Conservation (phyloP, 192 early-diverging fungal genomes). For the Podila epigama region DNA sequence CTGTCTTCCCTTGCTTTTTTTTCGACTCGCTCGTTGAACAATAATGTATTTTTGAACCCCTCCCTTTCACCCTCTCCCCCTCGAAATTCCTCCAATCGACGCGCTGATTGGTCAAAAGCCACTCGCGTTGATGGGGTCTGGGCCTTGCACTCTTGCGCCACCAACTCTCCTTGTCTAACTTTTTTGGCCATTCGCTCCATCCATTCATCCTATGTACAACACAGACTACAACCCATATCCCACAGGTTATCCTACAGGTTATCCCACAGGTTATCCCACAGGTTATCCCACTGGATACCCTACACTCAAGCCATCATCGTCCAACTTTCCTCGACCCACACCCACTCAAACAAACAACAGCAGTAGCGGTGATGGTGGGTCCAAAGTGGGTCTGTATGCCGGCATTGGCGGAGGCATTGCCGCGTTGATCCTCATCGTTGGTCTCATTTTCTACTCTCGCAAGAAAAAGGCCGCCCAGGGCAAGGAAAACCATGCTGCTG, state of each 20-base stretch:
- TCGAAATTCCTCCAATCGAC: too few species aligned
- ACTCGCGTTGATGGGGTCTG: too few species aligned
- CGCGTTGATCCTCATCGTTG: constrained; percentile 10
- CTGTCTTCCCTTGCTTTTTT: not conserved
- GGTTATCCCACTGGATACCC: not conserved
- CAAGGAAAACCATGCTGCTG: not conserved
- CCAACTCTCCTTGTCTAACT: too few species aligned
- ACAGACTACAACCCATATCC: not conserved
- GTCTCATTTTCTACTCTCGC: constrained; percentile 21
- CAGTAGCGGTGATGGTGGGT: not conserved
- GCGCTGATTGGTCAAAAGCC: too few species aligned
- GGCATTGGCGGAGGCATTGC: constrained; percentile 28
- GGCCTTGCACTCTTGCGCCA: too few species aligned
- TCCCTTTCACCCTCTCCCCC: not conserved
- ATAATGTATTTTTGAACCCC: not conserved
- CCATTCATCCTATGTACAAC: not conserved
- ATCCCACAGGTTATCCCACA: not conserved
- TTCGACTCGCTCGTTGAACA: too few species aligned
- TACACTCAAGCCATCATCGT: not conserved
- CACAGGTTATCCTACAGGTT: not conserved
- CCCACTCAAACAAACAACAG: not conserved
- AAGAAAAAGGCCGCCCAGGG: constrained; percentile 1
- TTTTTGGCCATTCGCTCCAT: not conserved
- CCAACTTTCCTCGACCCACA: not conserved
- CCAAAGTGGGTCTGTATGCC: constrained; percentile 19